Percentiles rank a stretch among this genome's conserved stretches.
phyloP scores from a whole-genome alignment of 139 green algal species.

The Coccomyxa sp. region DNA sequence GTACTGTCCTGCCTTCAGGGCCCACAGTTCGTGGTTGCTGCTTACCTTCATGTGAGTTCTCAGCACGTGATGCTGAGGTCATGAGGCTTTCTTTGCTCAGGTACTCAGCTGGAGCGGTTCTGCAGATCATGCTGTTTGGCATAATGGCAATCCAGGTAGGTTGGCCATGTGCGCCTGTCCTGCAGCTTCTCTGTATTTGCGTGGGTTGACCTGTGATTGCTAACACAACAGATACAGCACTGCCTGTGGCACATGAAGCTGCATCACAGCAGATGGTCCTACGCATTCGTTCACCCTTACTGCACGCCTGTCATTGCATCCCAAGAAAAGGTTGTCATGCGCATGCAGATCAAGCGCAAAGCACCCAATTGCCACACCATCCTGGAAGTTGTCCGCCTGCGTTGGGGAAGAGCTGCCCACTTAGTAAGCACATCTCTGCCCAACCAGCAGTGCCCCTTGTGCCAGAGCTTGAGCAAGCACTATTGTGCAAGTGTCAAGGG shows the following conservation, averaged over 20 bases:
- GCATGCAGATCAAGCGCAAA: conserved; percentile 46
- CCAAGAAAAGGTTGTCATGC: too few relatives aligned
- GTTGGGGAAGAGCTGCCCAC: conserved; percentile 7
- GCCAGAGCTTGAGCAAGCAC: neutral
- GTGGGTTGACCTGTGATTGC: too few relatives aligned
- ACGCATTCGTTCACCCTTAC: too few relatives aligned
- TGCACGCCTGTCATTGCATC: too few relatives aligned
- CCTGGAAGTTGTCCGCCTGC: conserved; percentile 48
- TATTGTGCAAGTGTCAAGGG: conserved; percentile 25
- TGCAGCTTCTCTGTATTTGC: conserved; percentile 41
- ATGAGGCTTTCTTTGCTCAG: neutral
- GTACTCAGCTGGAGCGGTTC: conserved; percentile 82
- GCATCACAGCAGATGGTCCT: too few relatives aligned
- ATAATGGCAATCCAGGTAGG: conserved; percentile 88
- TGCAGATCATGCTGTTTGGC: conserved; percentile 89
- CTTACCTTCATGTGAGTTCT: too few relatives aligned
- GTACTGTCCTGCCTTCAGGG: too few relatives aligned
- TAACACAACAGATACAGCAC: too few relatives aligned
- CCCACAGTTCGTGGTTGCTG: too few relatives aligned
- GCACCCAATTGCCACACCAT: conserved; percentile 86
- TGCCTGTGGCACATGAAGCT: too few relatives aligned
- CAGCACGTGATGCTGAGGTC: too few relatives aligned
- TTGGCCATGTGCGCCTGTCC: conserved; percentile 51
- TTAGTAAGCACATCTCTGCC: neutral
- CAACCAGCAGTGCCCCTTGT: neutral